Percentiles rank a stretch among this genome's conserved stretches.
Evolutionary conservation across 306 rosid genomes (phyloP).

Genomic region (Begonia fuchsioides): DNA sequence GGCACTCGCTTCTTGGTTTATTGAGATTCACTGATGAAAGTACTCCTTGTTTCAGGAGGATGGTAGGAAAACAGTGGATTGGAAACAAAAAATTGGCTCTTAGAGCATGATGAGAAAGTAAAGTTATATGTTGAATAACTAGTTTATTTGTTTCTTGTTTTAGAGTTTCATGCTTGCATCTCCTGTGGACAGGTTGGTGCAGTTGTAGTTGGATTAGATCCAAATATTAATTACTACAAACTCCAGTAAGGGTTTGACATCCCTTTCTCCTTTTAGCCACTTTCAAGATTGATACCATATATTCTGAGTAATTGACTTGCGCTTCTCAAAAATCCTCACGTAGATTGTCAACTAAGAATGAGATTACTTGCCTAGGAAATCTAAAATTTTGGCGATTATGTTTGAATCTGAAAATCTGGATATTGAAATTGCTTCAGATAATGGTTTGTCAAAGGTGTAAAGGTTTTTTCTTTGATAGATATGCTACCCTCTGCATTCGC

Average conservation of each 20-base stretch:
- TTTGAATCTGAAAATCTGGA: too few species aligned
- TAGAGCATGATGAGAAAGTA: slow-evolving; percentile 89
- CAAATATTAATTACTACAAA: slow-evolving; percentile 74
- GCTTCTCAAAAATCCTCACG: too few species aligned
- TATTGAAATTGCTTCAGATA: too few species aligned
- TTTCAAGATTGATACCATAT: too few species aligned
- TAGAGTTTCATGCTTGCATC: slow-evolving; percentile 11
- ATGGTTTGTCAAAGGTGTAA: too few species aligned
- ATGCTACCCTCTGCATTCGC: slow-evolving; percentile 87
- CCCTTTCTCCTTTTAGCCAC: neutral
- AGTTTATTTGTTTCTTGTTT: slow-evolving; percentile 13
- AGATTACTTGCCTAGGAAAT: too few species aligned
- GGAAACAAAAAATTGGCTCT: slow-evolving; percentile 32
- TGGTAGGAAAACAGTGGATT: slow-evolving; percentile 38
- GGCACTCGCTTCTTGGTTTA: too few species aligned
- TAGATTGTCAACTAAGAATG: too few species aligned
- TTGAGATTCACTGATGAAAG: neutral
- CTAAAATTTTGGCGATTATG: too few species aligned
- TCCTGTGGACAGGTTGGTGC: slow-evolving; percentile 78
- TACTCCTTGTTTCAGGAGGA: slow-evolving; percentile 56
- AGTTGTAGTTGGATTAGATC: slow-evolving; percentile 90
- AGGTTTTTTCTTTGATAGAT: slow-evolving; percentile 25
- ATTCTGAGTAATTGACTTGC: too few species aligned
- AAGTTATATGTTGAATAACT: slow-evolving; percentile 22
- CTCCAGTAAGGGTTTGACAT: slow-evolving; percentile 61